Conservation (phyloP, 257 asterid genomes). For the Scutellaria baicalensis region DNA sequence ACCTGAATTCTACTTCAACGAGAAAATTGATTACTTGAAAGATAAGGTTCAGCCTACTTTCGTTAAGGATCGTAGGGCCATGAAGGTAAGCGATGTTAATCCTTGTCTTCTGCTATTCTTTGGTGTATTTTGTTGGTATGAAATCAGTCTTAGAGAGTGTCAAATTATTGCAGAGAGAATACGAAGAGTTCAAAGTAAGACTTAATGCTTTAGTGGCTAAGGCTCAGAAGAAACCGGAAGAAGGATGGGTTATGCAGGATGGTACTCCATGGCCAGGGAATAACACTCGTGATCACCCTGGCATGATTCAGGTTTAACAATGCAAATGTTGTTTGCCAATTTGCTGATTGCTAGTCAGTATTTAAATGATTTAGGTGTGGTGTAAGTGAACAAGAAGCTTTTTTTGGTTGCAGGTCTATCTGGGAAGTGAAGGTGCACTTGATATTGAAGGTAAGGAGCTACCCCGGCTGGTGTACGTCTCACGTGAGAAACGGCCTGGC, state of each 20-base stretch:
- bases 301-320: constrained; percentile 66
- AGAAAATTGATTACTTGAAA: constrained; percentile 71
- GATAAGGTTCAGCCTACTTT: constrained; percentile 73
- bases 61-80: constrained; percentile 84
- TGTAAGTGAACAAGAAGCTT: constrained; percentile 1
- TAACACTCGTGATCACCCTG: constrained; percentile 78
- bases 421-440: constrained; percentile 24
- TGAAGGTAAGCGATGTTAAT: constrained; percentile 43
- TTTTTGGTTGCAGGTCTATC: constrained; percentile 9
- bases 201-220: constrained; percentile 16
- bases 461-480: constrained; percentile 19
- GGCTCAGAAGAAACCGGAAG: constrained; percentile 24
- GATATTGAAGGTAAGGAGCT: constrained; percentile 24
- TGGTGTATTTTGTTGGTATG: background rate
- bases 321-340: background rate
- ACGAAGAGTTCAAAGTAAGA: constrained; percentile 24
- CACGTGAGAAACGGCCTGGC: constrained; percentile 26
- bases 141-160: background rate
- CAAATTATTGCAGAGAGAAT: constrained; percentile 14
- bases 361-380: background rate
- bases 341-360: background rate
- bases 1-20: constrained; percentile 63
- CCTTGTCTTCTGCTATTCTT: background rate
- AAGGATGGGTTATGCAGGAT: constrained; percentile 58
- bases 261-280: constrained; percentile 91